These are phyloP conservation scores for Ogataea populi-albae DNA, from an alignment of 805 yeast genomes.

Conservation along the genomic window DNA sequence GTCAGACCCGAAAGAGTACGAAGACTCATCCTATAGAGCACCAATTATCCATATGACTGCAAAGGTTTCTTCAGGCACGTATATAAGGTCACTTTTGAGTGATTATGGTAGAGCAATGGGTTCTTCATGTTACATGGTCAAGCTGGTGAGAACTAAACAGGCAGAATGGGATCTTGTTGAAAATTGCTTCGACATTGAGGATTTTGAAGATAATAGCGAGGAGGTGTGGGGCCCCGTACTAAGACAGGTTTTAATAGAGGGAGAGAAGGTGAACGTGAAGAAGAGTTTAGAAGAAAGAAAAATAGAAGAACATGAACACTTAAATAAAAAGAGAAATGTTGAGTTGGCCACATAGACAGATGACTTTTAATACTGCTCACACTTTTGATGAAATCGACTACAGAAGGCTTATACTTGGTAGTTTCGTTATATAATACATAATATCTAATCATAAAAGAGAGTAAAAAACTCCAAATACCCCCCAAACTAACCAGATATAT, in stretches of 20 bases:
- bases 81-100: slow-evolving; percentile 83
- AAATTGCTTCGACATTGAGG: slow-evolving; percentile 64
- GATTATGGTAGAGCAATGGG: slow-evolving; percentile 83
- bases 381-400: too few species aligned
- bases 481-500: slow-evolving; percentile 9
- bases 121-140: slow-evolving; percentile 85
- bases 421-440: too few species aligned
- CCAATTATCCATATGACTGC: slow-evolving; percentile 73
- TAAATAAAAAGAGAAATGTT: slow-evolving; percentile 2
- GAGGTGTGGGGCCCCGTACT: slow-evolving; percentile 70
- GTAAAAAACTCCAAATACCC: slow-evolving; percentile 1
- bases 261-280: slow-evolving; percentile 38
- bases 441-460: background rate
- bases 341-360: slow-evolving; percentile 6
- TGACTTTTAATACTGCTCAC: too few species aligned
- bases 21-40: slow-evolving; percentile 46
- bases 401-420: too few species aligned
- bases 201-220: slow-evolving; percentile 60
- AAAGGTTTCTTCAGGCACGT: slow-evolving; percentile 91
- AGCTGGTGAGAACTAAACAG: slow-evolving; percentile 69
- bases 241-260: slow-evolving; percentile 48
- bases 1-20: slow-evolving; percentile 32
- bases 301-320: slow-evolving; percentile 6
- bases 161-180: slow-evolving; percentile 79
- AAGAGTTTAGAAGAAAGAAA: slow-evolving; percentile 37